Base-by-base conservation (phyloP, 148 eudicot genomes). In the Diospyros kaki region DNA sequence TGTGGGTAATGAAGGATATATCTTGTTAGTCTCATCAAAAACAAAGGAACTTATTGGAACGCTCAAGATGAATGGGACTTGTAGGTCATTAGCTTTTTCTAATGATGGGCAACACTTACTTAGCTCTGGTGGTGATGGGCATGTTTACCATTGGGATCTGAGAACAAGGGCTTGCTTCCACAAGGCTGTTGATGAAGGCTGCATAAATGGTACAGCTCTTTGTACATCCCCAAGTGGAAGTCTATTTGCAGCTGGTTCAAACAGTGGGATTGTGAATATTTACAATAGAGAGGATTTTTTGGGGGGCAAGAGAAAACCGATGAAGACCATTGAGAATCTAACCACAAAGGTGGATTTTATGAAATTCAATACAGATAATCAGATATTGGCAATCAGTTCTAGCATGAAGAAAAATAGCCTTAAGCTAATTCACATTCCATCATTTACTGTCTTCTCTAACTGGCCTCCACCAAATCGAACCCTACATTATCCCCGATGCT, bases 41-140 rank as follows among this genome's bases (percentile, higher is more conserved):
- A 87, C 98, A 3, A 92, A 94, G 79, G 89, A 90, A 74, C 85
- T 94, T 15, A 90, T 94, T 41, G 97, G 96, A 28, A 94, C 96
- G 10, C 86, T 94, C 3, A 94, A 94, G 74, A 94, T 94, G 97
- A 94, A 94, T 48, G 97, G 98, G 43, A 89, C 96, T 69, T 93
- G 75, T 74, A 93, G 98, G 0, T 86, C 96, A 51, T 67, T 94
- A 43, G 96, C 94, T 62, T 94, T 94, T 46, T 68, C 93, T 3
- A 75, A 70, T 42, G 91, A 86, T 44, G 98, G 97, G 39, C 85
- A 86, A 45, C 85, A 87, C 53, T 81, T 94, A 74, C 65, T 94
- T 63, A 94, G 93, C 76, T 89, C 96, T 3, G 97, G 98, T 17
- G 98, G 98, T 39, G 98, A 94, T 75, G 96, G 98, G 51, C 90